Conservation (phyloP, 2,329 filamentous ascomycete species). For the Arthrobotrys sphaeroides region DNA sequence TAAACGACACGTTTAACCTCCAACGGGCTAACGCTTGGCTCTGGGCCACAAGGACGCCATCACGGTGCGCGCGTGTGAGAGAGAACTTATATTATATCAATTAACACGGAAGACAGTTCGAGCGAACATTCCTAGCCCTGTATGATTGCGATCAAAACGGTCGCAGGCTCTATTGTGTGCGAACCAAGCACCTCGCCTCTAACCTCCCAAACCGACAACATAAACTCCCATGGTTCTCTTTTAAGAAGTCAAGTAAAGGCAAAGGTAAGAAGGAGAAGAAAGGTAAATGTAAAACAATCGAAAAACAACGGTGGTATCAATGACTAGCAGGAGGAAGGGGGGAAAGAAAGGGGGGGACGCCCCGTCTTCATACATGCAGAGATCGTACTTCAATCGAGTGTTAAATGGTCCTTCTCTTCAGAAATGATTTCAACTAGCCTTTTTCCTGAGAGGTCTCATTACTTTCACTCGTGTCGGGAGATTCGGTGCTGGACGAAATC, state of each 20-base stretch:
- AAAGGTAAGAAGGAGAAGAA: not conserved
- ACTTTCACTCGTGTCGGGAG: not conserved
- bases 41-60: not conserved
- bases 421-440: conserved; percentile 4
- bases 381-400: not conserved
- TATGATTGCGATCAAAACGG: not conserved
- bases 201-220: not conserved
- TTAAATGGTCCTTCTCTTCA: conserved; percentile 9
- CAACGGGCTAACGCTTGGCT: not conserved
- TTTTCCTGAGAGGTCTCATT: conserved; percentile 14
- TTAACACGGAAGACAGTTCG: not conserved
- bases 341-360: not conserved
- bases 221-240: not conserved
- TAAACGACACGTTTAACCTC: conserved; percentile 14
- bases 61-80: not conserved
- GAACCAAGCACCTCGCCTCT: not conserved
- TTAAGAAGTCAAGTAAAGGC: not conserved
- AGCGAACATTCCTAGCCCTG: not conserved
- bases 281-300: too few relatives aligned
- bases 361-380: not conserved
- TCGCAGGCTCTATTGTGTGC: not conserved
- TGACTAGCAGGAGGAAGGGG: not conserved
- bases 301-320: too few relatives aligned
- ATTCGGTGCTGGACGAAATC: not conserved
- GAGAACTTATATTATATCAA: not conserved